Percentiles rank a stretch among this genome's conserved stretches.
Evolutionary conservation across 495 filamentous ascomycete genomes (phyloP).

Genomic region (Sordaria brevicollis): DNA sequence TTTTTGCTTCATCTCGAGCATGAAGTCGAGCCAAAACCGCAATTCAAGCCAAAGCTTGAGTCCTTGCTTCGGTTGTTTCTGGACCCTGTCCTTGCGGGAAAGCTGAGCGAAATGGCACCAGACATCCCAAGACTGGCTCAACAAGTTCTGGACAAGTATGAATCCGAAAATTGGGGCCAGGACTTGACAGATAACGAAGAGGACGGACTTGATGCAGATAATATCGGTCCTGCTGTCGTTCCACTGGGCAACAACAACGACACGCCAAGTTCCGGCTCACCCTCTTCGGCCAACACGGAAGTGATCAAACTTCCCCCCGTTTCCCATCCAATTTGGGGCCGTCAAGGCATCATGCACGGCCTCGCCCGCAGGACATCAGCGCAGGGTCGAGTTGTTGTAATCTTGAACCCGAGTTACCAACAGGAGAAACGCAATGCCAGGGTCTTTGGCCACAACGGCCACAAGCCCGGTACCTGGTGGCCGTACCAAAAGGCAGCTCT

Average conservation of each 20-base stretch:
- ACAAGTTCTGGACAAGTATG: background rate
- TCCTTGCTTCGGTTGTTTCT: background rate
- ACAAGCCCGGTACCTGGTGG: conserved; percentile 40
- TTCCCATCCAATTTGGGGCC: conserved; percentile 21
- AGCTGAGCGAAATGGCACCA: background rate
- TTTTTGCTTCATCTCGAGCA: background rate
- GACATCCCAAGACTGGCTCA: background rate
- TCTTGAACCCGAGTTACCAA: conserved; percentile 15
- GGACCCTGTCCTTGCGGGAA: background rate
- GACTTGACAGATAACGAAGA: background rate
- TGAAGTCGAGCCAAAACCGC: background rate
- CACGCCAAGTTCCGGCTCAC: background rate
- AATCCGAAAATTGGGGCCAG: background rate
- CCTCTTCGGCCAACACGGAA: background rate
- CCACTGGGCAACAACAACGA: background rate
- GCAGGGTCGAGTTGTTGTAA: conserved; percentile 3
- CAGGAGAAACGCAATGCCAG: conserved; percentile 12
- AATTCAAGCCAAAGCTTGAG: too few species aligned
- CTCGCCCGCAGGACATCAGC: conserved; percentile 9
- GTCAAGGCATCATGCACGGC: conserved; percentile 31
- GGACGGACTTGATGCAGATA: background rate
- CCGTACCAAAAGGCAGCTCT: conserved; percentile 37
- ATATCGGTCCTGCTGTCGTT: background rate
- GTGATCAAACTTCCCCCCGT: conserved; percentile 8
- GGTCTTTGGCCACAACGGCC: conserved; percentile 35